Conservation (phyloP, 208 protist genomes). For the Trypanosomatidae sp. region DNA sequence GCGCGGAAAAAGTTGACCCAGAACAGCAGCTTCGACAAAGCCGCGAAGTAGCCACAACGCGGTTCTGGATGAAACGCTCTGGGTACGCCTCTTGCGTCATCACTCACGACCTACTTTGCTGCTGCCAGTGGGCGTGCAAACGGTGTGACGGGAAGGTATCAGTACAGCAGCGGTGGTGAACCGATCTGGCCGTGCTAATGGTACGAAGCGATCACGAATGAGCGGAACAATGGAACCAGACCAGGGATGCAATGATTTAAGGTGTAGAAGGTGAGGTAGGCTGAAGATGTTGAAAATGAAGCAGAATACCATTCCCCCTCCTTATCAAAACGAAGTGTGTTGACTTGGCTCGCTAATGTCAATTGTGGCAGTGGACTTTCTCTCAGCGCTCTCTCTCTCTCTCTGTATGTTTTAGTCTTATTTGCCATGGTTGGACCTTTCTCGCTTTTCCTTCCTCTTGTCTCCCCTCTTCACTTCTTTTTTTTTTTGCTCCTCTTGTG, state of each 20-base stretch:
- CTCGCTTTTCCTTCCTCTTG: constrained; percentile 2
- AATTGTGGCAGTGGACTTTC: not conserved
- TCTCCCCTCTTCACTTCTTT: not conserved
- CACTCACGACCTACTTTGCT: not conserved
- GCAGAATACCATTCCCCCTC: not conserved
- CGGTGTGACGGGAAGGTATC: not conserved
- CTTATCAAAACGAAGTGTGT: not conserved
- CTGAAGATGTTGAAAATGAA: not conserved
- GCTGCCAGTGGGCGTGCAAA: not conserved
- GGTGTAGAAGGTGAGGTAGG: not conserved
- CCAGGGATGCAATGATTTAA: not conserved
- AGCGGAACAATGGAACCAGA: not conserved
- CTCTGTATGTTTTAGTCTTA: not conserved
- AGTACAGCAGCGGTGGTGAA: not conserved
- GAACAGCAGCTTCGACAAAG: constrained; percentile 4
- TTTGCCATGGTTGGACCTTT: constrained; percentile 6
- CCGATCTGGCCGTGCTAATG: not conserved
- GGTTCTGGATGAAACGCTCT: not conserved
- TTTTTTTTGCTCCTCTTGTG: not conserved
- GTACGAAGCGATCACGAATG: not conserved
- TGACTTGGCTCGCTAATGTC: not conserved
- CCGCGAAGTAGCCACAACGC: constrained; percentile 1
- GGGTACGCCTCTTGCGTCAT: not conserved
- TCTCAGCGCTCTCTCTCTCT: not conserved
- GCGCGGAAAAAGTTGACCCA: constrained; percentile 17